These are phyloP conservation scores for Fusarium sp. DNA, from an alignment of 2,329 filamentous ascomycete species.

Conservation along the genomic window DNA sequence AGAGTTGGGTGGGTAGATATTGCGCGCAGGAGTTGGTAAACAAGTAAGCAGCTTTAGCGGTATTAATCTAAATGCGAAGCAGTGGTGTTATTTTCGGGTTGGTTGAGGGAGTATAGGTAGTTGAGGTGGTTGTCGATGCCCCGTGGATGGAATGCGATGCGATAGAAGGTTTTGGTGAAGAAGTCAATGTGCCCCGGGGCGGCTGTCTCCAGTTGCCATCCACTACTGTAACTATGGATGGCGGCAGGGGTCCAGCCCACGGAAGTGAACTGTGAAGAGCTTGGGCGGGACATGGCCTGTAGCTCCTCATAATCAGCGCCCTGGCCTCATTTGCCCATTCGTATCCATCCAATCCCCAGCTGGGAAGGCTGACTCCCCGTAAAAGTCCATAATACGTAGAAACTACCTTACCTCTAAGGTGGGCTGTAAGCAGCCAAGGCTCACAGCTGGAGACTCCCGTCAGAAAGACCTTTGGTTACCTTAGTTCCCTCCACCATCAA, in stretches of 20 bases:
- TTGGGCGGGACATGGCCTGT: conserved; percentile 2
- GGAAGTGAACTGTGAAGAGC: too few species aligned
- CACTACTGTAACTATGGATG: conserved; percentile 21
- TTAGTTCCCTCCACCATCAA: background rate
- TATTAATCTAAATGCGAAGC: background rate
- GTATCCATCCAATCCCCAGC: too few species aligned
- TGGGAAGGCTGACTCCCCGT: background rate
- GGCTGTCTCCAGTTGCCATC: background rate
- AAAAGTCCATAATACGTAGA: too few species aligned
- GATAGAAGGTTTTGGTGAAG: conserved; percentile 4
- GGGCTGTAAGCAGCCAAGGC: conserved; percentile 8
- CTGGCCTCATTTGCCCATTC: background rate
- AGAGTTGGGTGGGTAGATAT: background rate
- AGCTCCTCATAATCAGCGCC: conserved; percentile 2
- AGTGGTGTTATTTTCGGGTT: background rate
- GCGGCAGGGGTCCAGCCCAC: background rate
- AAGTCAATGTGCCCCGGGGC: background rate
- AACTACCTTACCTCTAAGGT: background rate
- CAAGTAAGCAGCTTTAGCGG: background rate
- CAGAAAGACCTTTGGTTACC: background rate
- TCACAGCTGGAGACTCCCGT: conserved; percentile 1
- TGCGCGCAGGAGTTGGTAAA: background rate
- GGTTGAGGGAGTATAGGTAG: background rate
- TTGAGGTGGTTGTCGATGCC: background rate
- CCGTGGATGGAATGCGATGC: conserved; percentile 7